Conservation (phyloP, 2,329 filamentous ascomycete species). For the Cladosporium austrohemisphaericum region DNA sequence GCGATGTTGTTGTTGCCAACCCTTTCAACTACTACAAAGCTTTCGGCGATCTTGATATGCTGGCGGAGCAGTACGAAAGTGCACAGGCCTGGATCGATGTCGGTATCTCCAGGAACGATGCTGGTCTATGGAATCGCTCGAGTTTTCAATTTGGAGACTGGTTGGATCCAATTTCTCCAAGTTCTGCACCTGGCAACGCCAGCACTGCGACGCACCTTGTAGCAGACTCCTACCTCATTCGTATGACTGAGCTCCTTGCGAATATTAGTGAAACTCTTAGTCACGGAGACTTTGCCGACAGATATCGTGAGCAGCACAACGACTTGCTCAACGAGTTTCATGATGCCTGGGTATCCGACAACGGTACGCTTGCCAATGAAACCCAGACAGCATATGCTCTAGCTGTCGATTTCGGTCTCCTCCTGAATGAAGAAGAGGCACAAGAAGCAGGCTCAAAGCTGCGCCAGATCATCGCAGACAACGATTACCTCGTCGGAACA, state of each 20-base stretch:
- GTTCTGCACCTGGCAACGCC: constrained; percentile 32
- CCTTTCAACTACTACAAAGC: constrained; percentile 36
- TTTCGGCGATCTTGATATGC: constrained; percentile 35
- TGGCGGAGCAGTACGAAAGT: constrained; percentile 35
- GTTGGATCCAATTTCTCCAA: constrained; percentile 40
- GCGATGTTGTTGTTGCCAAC: constrained; percentile 36
- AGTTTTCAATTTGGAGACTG: constrained; percentile 40
- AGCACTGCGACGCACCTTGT: constrained; percentile 36
- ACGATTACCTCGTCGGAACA: constrained; percentile 33
- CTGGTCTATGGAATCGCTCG: constrained; percentile 34
- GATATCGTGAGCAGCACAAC: constrained; percentile 20
- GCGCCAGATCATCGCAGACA: constrained; percentile 21
- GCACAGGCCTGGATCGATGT: constrained; percentile 38
- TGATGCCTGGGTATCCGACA: constrained; percentile 27
- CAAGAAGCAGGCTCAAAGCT: constrained; percentile 23
- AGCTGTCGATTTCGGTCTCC: constrained; percentile 29
- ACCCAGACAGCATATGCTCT: constrained; percentile 33
- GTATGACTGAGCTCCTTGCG: constrained; percentile 32
- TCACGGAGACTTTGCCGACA: constrained; percentile 20
- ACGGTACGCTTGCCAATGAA: constrained; percentile 30
- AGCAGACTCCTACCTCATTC: constrained; percentile 39
- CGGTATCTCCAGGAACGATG: constrained; percentile 29
- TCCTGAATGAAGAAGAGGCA: constrained; percentile 18
- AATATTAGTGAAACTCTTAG: constrained; percentile 28
- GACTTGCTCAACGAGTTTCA: constrained; percentile 30